These are phyloP conservation scores for Adansonia madagascariensis DNA, from an alignment of 441 rosid genomes.

Conservation along the genomic window DNA sequence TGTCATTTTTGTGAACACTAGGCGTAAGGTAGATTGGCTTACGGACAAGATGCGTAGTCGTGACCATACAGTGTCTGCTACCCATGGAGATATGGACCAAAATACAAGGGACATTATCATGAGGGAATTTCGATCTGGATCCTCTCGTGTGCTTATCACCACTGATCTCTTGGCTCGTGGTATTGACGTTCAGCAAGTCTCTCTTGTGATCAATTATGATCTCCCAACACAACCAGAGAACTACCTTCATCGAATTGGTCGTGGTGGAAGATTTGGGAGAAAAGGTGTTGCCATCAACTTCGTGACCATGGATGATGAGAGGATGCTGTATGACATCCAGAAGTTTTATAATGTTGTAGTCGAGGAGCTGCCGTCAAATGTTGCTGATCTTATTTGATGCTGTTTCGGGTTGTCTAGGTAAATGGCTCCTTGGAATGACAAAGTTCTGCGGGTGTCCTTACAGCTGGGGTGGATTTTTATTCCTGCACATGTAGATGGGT, in stretches of 20 bases:
- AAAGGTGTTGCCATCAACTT: slow-evolving; percentile 81
- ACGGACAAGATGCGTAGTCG: slow-evolving; percentile 75
- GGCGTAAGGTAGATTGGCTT: slow-evolving; percentile 85
- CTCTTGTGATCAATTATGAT: slow-evolving; percentile 76
- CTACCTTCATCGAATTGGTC: slow-evolving; percentile 81
- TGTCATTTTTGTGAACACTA: slow-evolving; percentile 75
- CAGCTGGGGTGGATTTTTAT: slow-evolving; percentile 7
- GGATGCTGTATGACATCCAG: slow-evolving; percentile 79
- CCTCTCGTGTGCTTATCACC: slow-evolving; percentile 77
- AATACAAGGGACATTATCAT: slow-evolving; percentile 77
- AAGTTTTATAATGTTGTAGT: slow-evolving; percentile 71
- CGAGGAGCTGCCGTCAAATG: slow-evolving; percentile 74
- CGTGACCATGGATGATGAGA: slow-evolving; percentile 68
- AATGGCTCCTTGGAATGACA: slow-evolving; percentile 21
- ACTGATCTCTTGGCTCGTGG: slow-evolving; percentile 83
- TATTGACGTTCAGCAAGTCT: slow-evolving; percentile 83
- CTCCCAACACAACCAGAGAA: slow-evolving; percentile 84
- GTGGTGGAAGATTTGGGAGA: slow-evolving; percentile 79
- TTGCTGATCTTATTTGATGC: slow-evolving; percentile 69
- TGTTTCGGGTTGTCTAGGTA: slow-evolving; percentile 16
- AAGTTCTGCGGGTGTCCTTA: background rate
- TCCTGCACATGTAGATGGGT: slow-evolving; percentile 21
- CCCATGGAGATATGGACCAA: slow-evolving; percentile 90
- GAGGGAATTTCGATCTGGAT: slow-evolving; percentile 80
- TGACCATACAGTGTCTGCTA: slow-evolving; percentile 81